These are phyloP conservation scores for Chlorella ohadii DNA, from an alignment of 139 green algal genomes.

Conservation along the genomic window DNA sequence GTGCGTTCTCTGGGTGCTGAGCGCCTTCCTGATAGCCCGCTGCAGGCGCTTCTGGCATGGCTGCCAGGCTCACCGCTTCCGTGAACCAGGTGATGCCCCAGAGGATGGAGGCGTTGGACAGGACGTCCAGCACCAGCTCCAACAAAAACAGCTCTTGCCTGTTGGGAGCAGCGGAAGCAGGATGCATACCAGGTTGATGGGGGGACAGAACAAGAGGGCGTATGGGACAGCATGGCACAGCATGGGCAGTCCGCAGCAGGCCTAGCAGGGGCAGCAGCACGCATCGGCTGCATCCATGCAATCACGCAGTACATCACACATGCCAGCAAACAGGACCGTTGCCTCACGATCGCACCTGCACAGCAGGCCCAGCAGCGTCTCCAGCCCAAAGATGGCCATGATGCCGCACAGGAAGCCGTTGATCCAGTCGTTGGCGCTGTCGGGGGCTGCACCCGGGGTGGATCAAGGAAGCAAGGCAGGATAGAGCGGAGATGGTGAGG, in stretches of 20 bases:
- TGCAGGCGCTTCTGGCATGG: no score
- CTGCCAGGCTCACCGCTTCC: not conserved
- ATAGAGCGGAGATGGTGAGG: no score
- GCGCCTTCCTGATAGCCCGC: no score
- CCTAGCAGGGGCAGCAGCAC: no score
- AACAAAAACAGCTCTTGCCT: not conserved
- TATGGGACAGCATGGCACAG: no score
- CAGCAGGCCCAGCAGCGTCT: not conserved
- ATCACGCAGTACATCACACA: no score
- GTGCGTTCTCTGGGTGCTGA: no score
- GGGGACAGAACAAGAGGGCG: no score
- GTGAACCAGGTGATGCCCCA: conserved; percentile 36
- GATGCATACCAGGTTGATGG: no score
- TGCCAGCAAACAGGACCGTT: no score
- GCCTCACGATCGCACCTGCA: conserved; percentile 23
- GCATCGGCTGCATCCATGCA: no score
- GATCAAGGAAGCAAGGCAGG: not conserved
- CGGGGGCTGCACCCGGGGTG: conserved; percentile 13
- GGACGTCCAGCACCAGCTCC: not conserved
- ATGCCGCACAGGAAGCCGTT: conserved; percentile 10
- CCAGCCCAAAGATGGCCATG: conserved; percentile 21
- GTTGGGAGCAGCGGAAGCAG: not conserved
- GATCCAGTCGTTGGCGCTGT: conserved; percentile 8
- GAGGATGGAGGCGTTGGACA: conserved; percentile 22
- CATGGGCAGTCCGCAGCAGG: no score